These are phyloP conservation scores for Pleurotus tuoliensis DNA, from an alignment of 768 basidiomycete species.

Conservation along the genomic window DNA sequence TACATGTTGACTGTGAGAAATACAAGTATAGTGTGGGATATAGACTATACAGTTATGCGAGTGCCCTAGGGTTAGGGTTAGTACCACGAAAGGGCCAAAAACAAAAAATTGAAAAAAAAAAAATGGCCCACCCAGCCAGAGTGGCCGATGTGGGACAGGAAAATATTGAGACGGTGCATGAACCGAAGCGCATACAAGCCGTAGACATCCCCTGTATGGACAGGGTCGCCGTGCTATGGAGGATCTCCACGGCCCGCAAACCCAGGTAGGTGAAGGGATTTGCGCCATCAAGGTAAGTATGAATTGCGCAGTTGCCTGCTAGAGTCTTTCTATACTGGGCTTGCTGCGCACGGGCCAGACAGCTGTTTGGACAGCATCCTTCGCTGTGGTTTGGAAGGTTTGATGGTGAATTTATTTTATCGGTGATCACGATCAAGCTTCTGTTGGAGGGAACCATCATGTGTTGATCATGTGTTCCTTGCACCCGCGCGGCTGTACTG, in stretches of 20 bases:
- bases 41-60: neutral
- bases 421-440: too few relatives aligned
- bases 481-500: too few relatives aligned
- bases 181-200: conserved; percentile 68
- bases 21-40: too few relatives aligned
- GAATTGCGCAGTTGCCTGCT: conserved; percentile 17
- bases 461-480: too few relatives aligned
- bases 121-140: conserved; percentile 38
- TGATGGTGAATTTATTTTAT: too few relatives aligned
- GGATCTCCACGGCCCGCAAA: conserved; percentile 51
- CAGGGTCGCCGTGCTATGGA: conserved; percentile 74
- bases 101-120: too few relatives aligned
- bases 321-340: conserved; percentile 17
- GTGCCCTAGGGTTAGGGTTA: conserved; percentile 37
- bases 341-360: conserved; percentile 33
- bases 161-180: conserved; percentile 70
- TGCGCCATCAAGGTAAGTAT: conserved; percentile 69
- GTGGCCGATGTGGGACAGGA: conserved; percentile 52
- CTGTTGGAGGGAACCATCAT: too few relatives aligned
- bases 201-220: conserved; percentile 53
- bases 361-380: neutral
- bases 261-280: conserved; percentile 50
- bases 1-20: too few relatives aligned
- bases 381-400: too few relatives aligned
- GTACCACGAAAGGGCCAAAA: conserved; percentile 16